Evolutionary conservation across 2,329 filamentous ascomycete genomes (phyloP), one percentile per base, ranked within the genome.

Genomic region (Tolypocladium guangdongense): DNA sequence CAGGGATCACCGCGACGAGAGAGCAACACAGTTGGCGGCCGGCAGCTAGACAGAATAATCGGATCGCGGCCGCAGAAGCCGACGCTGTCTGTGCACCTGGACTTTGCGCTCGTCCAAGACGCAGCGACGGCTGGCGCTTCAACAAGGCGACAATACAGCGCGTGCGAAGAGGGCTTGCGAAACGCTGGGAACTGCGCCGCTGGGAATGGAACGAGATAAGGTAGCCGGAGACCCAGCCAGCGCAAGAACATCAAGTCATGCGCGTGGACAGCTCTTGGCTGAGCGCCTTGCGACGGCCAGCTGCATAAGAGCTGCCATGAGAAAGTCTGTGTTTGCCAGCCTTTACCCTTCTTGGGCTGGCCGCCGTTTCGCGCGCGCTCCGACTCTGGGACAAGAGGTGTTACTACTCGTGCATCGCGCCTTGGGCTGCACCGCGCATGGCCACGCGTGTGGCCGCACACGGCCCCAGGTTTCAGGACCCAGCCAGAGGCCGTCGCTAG

Each of bases 1-100:
- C 60, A 62, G 59, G 60, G 60, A 61, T 62, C 59, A 48, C 51
- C 52, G 56, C 52, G 52, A 55, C 52, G 52, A 58, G 46, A 51
- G n/a, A n/a, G n/a, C n/a, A n/a, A n/a, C n/a, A n/a, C n/a, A n/a
- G 24, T 33, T 32, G 18, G 43, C 43, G 27, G 43, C 43, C 43
- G 11, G 18, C 43, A 14, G 43, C 43, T 16, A 3, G 43, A 47
- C 43, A 47, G 30, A 45, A 30, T 30, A 30, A 30, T n/a, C 16
- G 43, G 27, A 33, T 32, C 43, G 27, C 27, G 18, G 41, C 8
- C 43, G 43, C 18, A 6, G 20, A 18, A 47, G 27, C 43, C 30
- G 43, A 45, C 22, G 20, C 22, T 43, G 7, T 27, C 39, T 43
- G 41, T 24, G 24, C 41, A 18, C 43, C 32, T 20, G 27, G 43